phyloP scores from a whole-genome alignment of 192 early-diverging fungal species.

The Bifiguratus adelaidae region DNA sequence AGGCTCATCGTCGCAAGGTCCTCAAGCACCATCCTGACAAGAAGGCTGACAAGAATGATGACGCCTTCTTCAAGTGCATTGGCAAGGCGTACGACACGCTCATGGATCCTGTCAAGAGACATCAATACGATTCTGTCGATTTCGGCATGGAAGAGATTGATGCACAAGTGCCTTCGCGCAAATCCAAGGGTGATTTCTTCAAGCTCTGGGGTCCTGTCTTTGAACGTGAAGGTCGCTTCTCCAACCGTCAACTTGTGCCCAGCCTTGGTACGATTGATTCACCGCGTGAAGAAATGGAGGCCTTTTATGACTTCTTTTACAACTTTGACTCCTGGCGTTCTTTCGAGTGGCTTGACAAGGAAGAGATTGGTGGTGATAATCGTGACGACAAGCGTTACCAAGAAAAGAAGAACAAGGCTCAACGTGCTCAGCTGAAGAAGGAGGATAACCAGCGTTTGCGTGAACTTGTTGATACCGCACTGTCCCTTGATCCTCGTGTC shows the following conservation, averaged over 20 bases:
- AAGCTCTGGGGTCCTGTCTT: slow-evolving; percentile 66
- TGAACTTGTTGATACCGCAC: slow-evolving; percentile 66
- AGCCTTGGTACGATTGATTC: slow-evolving; percentile 58
- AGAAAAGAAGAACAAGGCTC: slow-evolving; percentile 92
- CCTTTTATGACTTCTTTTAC: slow-evolving; percentile 81
- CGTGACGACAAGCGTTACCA: slow-evolving; percentile 95
- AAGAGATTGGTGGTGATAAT: slow-evolving; percentile 82
- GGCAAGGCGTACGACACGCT: slow-evolving; percentile 84
- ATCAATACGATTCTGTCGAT: slow-evolving; percentile 96
- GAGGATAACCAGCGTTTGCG: slow-evolving; percentile 89
- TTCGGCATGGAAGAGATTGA: slow-evolving; percentile 57
- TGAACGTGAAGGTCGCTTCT: slow-evolving; percentile 87
- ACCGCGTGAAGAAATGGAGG: slow-evolving; percentile 55
- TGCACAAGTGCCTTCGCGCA: slow-evolving; percentile 50
- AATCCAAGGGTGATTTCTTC: slow-evolving; percentile 80
- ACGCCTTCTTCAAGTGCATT: slow-evolving; percentile 99
- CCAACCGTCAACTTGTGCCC: slow-evolving; percentile 81
- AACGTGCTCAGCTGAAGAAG: slow-evolving; percentile 89
- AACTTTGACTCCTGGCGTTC: slow-evolving; percentile 95
- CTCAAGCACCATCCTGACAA: slow-evolving; percentile 99
- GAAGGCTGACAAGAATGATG: slow-evolving; percentile 84
- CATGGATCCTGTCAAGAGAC: slow-evolving; percentile 78
- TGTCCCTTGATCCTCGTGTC: slow-evolving; percentile 86
- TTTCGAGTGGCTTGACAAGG: slow-evolving; percentile 98
- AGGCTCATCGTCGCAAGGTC: slow-evolving; percentile 70